Base-by-base conservation (phyloP, 257 asterid genomes). In the Penstemon eatonii region DNA sequence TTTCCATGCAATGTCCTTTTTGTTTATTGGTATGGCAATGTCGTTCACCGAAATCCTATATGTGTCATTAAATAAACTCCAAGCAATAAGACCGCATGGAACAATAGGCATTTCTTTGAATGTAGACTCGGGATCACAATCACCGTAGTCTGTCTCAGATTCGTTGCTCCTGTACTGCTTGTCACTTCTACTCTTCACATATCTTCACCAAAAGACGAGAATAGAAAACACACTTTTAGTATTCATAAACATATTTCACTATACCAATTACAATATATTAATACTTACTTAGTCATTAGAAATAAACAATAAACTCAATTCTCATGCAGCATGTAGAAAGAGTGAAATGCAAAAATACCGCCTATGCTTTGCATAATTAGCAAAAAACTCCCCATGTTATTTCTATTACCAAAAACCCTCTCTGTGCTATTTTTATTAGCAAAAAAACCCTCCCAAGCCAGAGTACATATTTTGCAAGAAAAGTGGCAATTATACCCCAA, bases 1-100 rank as follows among this genome's bases (percentile, higher is more conserved):
- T 36, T 55, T 67, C 99, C 97, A 90, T 0, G 99, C 89, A 19
- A 93, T 93, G 39, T 68, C 82, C 49, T 76, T 85, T 73, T 85
- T 90, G 82, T 90, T 83, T 43, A 93, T 81, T 7, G 85, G 70
- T 60, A 93, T 3, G 10, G 70, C 55, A 56, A 41, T 66, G 36
- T 56, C 71, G 6, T 83, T 80, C 38, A 73, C 70, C 3, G 89
- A 85, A 57, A 93, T 75, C 7, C 63, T 65, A 66, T 84, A 93
- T 0, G 99, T 86, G 60, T 93, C 99, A 11, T 90, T 93, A 69
- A 90, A 93, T 76, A 93, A 79, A 79, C 97, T 93, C 99, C 99
- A 93, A 15, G 99, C 99, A 13, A 90, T 82, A 15, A 93, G 96
- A 57, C 99, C 99, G 72, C 96, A 90, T 0, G 99, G 99, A 52